Base-by-base conservation (phyloP, 371 early-diverging fungal genomes). In the Syncephalis fuscata region DNA sequence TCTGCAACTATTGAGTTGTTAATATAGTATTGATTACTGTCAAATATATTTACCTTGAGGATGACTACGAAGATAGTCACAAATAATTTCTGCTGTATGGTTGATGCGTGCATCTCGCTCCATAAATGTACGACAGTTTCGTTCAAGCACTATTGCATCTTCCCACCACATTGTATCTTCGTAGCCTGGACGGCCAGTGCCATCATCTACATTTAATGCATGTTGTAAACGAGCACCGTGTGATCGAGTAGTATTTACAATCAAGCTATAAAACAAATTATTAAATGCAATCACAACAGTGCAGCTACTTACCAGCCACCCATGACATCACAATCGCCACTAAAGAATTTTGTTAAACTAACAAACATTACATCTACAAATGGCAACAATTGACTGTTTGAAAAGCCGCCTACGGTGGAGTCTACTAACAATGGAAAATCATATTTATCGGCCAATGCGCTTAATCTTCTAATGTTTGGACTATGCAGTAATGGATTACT, bases 261-360 rank as follows among this genome's bases (percentile, higher is more conserved):
- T 76, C 62, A 84, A 61, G 57, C 91, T 89, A 48, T 40, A 26
- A 14, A 4, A 32, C 32, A 7, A 4, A 32, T 32, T 32, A 32
- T 4, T 11, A 57, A 22, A 22, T 26, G 39, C 27, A 14, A 24
- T 24, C 15, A 19, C 8, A 32, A 7, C 7, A 7, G 32, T 32
- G 32, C 32, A 37, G 39, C 27, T 16, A 55, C 41, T 40, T 55
- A 79, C 80, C 87, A 78, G 49, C 97, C 97, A 49, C 86, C 94
- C 94, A 93, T 92, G n/a, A 92, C 93, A 61, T 96, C 91, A 53
- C 85, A 76, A 62, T 89, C 90, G 21, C 96, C 96, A 49, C 81
- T 81, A 56, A 94, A 92, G 41, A 88, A 65, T 66, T 95, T 95
- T 17, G 96, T 91, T 49, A 96, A 60, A 54, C 90, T 89, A 19